Percentiles rank a stretch among this genome's conserved stretches.
Conservation (phyloP, 108 stramenopile genomes). For the Mayamaea pseudoterrestris region DNA sequence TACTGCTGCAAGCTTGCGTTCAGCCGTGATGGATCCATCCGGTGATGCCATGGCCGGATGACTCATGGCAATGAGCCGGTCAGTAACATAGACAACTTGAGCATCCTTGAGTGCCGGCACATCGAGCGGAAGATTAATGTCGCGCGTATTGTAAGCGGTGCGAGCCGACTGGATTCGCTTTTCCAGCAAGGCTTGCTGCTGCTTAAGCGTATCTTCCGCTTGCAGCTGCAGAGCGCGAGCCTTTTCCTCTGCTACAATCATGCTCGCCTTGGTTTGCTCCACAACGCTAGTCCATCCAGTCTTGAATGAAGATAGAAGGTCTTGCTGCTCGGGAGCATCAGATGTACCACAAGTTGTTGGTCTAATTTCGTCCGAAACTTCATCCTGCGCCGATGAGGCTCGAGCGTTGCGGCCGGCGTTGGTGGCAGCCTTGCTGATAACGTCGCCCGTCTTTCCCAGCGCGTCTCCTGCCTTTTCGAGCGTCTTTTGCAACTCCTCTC, state of each 20-base stretch:
- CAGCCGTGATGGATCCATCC: slow-evolving; percentile 44
- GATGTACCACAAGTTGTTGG: neutral
- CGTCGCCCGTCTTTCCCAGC: slow-evolving; percentile 32
- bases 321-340: slow-evolving; percentile 2
- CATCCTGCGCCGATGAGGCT: neutral
- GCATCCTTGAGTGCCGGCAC: slow-evolving; percentile 61
- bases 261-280: slow-evolving; percentile 13
- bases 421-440: slow-evolving; percentile 23
- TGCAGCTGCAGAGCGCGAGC: slow-evolving; percentile 4
- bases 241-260: neutral
- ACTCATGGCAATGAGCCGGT: slow-evolving; percentile 62
- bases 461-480: slow-evolving; percentile 14
- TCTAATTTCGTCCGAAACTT: neutral
- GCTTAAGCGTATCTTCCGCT: neutral
- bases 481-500: slow-evolving; percentile 17
- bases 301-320: slow-evolving; percentile 17
- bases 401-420: slow-evolving; percentile 1
- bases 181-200: neutral
- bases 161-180: slow-evolving; percentile 1
- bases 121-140: slow-evolving; percentile 46
- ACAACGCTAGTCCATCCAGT: slow-evolving; percentile 30
- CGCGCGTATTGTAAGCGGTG: slow-evolving; percentile 23
- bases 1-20: slow-evolving; percentile 65
- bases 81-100: slow-evolving; percentile 77
- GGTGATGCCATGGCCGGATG: slow-evolving; percentile 58